phyloP scores from a whole-genome alignment of 768 basidiomycete genomes.

The Rhizopogon roseolus region DNA sequence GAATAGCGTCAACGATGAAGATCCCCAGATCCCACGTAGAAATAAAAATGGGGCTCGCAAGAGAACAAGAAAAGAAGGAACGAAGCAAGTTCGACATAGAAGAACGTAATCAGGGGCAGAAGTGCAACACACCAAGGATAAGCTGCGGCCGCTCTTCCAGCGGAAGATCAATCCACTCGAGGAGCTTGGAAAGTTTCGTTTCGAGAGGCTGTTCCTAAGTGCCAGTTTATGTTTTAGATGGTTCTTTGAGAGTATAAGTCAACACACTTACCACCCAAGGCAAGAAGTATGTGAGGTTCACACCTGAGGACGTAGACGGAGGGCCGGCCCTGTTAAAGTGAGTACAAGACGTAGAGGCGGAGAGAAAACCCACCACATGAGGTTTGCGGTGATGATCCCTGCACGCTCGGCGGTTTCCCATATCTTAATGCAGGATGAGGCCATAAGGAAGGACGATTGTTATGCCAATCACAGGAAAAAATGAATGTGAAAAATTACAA shows the following conservation, averaged over 20 bases:
- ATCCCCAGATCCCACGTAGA: background rate
- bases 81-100: background rate
- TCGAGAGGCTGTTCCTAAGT: conserved; percentile 53
- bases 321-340: conserved; percentile 69
- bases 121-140: conserved; percentile 52
- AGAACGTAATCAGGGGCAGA: too few relatives aligned
- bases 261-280: conserved; percentile 60
- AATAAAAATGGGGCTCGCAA: conserved; percentile 1
- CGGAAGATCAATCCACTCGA: conserved; percentile 80
- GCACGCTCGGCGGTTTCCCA: conserved; percentile 85
- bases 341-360: background rate
- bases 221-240: background rate
- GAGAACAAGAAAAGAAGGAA: background rate
- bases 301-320: conserved; percentile 59
- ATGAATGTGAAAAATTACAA: too few relatives aligned
- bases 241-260: background rate
- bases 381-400: conserved; percentile 72
- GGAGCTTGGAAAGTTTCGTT: conserved; percentile 72
- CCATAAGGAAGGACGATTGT: background rate
- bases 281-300: conserved; percentile 67
- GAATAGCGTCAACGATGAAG: background rate
- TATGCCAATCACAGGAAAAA: too few relatives aligned
- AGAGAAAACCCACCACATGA: conserved; percentile 74
- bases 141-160: conserved; percentile 68
- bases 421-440: conserved; percentile 85